Base-by-base conservation (phyloP, 2,329 filamentous ascomycete species). In the Pseudopyricularia cyperi region DNA sequence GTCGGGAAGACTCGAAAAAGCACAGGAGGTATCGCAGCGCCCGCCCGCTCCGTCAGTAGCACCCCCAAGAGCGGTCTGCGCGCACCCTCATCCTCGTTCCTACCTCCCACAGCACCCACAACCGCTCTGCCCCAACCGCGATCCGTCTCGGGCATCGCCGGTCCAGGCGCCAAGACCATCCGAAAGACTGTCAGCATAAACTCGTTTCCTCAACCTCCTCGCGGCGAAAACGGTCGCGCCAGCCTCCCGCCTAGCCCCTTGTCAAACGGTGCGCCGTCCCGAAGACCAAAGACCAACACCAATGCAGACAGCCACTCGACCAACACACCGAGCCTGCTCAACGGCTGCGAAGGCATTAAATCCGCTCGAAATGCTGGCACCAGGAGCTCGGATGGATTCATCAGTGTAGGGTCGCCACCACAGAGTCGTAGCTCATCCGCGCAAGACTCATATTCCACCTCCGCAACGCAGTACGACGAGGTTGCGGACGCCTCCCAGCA, bases 121-220 rank as follows among this genome's bases (percentile, higher is more conserved):
- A 73, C 76, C 5, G 71, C 74, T 49, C 67, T 83, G 11, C 76
- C 79, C 5, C 73, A 79, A 15, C 71, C 79, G 17, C 78, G 77
- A 54, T 72, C 76, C 2, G 67, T 74, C 6, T 74, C 80, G 8
- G 72, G 71, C 34, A 68, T 80, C 14, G 82, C 79, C 55, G 71
- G 71, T 32, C 71, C 79, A 5, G 37, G 37, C 5, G 80, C 81
- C 26, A 90, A 83, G 66, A 80, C 83, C 1, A 68, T 96, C 52
- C 82, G 89, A 56, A 94, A 94, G 68, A 87, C 87, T 1, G 85
- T 95, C 61, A 96, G 90, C 73, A 95, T 96, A 62, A 91, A 90
- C 63, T 84, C 89, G 1, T 96, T 97, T 62, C 91, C 91, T 30
- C 87, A 95, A 57, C 91, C 91, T 14, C 91, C 91, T 14, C 83